These are phyloP conservation scores for Coprinopsis cinerea DNA, from an alignment of 768 basidiomycete genomes.

Conservation along the genomic window DNA sequence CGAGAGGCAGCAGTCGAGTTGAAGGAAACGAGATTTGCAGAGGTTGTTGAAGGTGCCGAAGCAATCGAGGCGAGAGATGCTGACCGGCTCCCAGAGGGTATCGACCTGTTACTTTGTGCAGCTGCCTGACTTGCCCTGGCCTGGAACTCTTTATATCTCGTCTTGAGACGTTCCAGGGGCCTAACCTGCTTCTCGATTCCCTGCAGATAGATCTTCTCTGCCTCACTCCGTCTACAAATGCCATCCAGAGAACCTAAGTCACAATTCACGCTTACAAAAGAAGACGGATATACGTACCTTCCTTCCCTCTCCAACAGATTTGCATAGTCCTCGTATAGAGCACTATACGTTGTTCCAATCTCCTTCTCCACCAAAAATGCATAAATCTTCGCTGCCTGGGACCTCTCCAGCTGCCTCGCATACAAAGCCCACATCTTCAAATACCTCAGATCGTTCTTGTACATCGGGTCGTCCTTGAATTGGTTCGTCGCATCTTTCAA, in stretches of 20 bases:
- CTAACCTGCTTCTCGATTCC: slow-evolving; percentile 80
- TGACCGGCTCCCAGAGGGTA: slow-evolving; percentile 14
- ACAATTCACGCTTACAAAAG: background rate
- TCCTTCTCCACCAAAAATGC: slow-evolving; percentile 65
- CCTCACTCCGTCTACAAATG: slow-evolving; percentile 56
- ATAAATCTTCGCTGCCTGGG: slow-evolving; percentile 65
- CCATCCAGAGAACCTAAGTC: background rate
- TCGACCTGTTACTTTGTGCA: slow-evolving; percentile 23
- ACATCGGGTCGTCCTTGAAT: slow-evolving; percentile 79
- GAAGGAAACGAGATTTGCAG: slow-evolving; percentile 24
- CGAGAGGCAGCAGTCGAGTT: slow-evolving; percentile 40
- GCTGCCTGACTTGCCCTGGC: slow-evolving; percentile 29
- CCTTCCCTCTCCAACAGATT: slow-evolving; percentile 66
- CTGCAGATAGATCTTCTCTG: slow-evolving; percentile 72
- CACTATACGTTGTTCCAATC: slow-evolving; percentile 70
- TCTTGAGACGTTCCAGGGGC: slow-evolving; percentile 80
- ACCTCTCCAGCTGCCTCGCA: slow-evolving; percentile 70
- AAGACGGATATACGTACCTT: slow-evolving; percentile 48
- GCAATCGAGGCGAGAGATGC: background rate
- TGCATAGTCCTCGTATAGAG: slow-evolving; percentile 92
- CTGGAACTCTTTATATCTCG: slow-evolving; percentile 75
- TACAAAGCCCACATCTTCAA: slow-evolving; percentile 90
- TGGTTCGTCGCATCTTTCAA: slow-evolving; percentile 78
- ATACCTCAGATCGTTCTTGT: slow-evolving; percentile 85
- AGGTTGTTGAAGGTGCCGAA: slow-evolving; percentile 16